Evolutionary conservation across 805 yeast genomes (phyloP).

Genomic region (Alloascoidea hylecoeti): DNA sequence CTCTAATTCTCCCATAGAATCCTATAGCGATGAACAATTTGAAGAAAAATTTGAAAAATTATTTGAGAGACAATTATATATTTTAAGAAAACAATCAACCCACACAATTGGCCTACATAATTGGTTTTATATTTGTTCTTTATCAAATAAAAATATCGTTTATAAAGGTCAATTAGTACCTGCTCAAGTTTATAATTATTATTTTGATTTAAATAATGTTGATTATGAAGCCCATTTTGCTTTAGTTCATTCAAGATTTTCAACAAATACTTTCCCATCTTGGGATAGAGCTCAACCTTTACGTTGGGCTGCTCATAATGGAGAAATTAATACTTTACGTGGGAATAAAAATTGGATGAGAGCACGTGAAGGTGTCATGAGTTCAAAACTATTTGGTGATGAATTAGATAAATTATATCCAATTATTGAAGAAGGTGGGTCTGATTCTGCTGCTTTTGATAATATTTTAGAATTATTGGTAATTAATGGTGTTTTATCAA

Average conservation of each 20-base stretch:
- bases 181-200: constrained; percentile 87
- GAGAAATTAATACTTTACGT: constrained; percentile 93
- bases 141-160: constrained; percentile 79
- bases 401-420: constrained; percentile 87
- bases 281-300: constrained; percentile 99
- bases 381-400: constrained; percentile 75
- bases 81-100: constrained; percentile 79
- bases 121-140: constrained; percentile 95
- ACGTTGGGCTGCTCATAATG: constrained; percentile 96
- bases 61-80: constrained; percentile 74
- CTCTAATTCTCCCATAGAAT: constrained; percentile 18
- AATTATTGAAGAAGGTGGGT: constrained; percentile 95
- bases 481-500: constrained; percentile 78
- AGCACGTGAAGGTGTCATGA: constrained; percentile 95
- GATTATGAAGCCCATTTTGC: constrained; percentile 94
- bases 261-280: constrained; percentile 98
- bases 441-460: constrained; percentile 96
- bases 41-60: constrained; percentile 38
- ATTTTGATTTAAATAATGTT: constrained; percentile 82
- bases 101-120: constrained; percentile 88
- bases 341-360: constrained; percentile 99
- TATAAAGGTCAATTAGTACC: constrained; percentile 98
- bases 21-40: constrained; percentile 31
- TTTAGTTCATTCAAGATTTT: constrained; percentile 91
- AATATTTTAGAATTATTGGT: constrained; percentile 87